A percentile compares a stretch with the other conserved stretches of the same genome.
Evolutionary conservation across 2,329 filamentous ascomycete species (phyloP).

Genomic region (Aschersonia sp.): DNA sequence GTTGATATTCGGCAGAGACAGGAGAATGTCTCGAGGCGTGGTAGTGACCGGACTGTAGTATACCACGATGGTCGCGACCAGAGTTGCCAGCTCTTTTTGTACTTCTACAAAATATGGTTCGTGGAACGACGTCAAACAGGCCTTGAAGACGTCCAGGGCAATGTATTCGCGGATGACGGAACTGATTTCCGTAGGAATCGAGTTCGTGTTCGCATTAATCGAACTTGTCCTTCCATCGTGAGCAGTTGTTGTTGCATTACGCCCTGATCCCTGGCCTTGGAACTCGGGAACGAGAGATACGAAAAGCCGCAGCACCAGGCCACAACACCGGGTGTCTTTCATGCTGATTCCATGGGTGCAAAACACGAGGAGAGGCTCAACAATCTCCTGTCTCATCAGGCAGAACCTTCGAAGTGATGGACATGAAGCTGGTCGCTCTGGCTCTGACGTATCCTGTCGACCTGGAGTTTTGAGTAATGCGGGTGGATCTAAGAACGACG

Average conservation of each 20-base stretch:
- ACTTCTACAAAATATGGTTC: slow-evolving; percentile 95
- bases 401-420: slow-evolving; percentile 69
- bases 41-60: slow-evolving; percentile 56
- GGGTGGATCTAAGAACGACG: slow-evolving; percentile 1
- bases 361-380: slow-evolving; percentile 83
- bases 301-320: slow-evolving; percentile 74
- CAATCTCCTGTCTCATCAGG: slow-evolving; percentile 59
- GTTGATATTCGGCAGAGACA: slow-evolving; percentile 65
- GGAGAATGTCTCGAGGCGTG: slow-evolving; percentile 63
- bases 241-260: slow-evolving; percentile 5
- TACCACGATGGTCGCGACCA: slow-evolving; percentile 76
- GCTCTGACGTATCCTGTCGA: too few relatives aligned
- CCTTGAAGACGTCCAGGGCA: slow-evolving; percentile 74
- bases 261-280: slow-evolving; percentile 12
- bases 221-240: slow-evolving; percentile 12
- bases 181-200: slow-evolving; percentile 38
- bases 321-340: slow-evolving; percentile 78
- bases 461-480: background rate
- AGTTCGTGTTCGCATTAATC: slow-evolving; percentile 21
- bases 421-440: slow-evolving; percentile 16
- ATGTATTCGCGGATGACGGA: slow-evolving; percentile 77
- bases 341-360: slow-evolving; percentile 83
- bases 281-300: slow-evolving; percentile 77
- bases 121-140: slow-evolving; percentile 79
- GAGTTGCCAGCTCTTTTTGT: slow-evolving; percentile 76